phyloP scores from a whole-genome alignment of 2,329 filamentous ascomycete species.

The Thelonectria blattea region DNA sequence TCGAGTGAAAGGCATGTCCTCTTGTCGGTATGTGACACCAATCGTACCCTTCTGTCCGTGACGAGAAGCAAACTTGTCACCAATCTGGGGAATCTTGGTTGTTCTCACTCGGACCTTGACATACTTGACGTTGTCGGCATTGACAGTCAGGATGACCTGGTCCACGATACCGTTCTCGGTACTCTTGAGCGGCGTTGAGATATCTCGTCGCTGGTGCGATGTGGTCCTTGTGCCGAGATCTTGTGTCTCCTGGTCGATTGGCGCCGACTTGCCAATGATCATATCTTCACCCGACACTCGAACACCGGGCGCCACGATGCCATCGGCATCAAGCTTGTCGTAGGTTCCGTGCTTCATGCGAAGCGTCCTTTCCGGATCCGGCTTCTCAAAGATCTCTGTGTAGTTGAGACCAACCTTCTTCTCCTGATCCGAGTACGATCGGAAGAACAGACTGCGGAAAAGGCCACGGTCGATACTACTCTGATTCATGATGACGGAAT shows the following conservation, averaged over 20 bases:
- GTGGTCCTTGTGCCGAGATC: slow-evolving; percentile 92
- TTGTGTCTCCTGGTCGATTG: slow-evolving; percentile 89
- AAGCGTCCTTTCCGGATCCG: slow-evolving; percentile 84
- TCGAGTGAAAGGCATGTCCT: slow-evolving; percentile 97
- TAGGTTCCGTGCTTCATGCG: slow-evolving; percentile 94
- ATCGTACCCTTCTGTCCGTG: slow-evolving; percentile 99
- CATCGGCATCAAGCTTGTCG: slow-evolving; percentile 96
- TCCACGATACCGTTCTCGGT: slow-evolving; percentile 98
- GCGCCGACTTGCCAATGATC: slow-evolving; percentile 98
- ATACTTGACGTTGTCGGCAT: slow-evolving; percentile 91
- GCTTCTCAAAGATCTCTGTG: slow-evolving; percentile 95
- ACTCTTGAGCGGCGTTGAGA: slow-evolving; percentile 90
- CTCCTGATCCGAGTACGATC: slow-evolving; percentile 95
- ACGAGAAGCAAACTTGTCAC: slow-evolving; percentile 98
- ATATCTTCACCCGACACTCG: slow-evolving; percentile 98
- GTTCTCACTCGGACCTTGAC: slow-evolving; percentile 97
- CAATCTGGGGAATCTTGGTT: slow-evolving; percentile 97
- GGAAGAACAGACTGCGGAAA: slow-evolving; percentile 97
- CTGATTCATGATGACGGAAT: slow-evolving; percentile 99
- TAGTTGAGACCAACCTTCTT: slow-evolving; percentile 94
- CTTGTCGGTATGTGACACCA: slow-evolving; percentile 95
- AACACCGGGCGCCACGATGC: slow-evolving; percentile 90
- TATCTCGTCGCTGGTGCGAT: slow-evolving; percentile 90
- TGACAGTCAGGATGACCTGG: slow-evolving; percentile 90
- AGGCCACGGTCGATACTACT: slow-evolving; percentile 97